Evolutionary conservation across 202 grass and related monocot species (phyloP).

Genomic region (Brachypodium distachyon): DNA sequence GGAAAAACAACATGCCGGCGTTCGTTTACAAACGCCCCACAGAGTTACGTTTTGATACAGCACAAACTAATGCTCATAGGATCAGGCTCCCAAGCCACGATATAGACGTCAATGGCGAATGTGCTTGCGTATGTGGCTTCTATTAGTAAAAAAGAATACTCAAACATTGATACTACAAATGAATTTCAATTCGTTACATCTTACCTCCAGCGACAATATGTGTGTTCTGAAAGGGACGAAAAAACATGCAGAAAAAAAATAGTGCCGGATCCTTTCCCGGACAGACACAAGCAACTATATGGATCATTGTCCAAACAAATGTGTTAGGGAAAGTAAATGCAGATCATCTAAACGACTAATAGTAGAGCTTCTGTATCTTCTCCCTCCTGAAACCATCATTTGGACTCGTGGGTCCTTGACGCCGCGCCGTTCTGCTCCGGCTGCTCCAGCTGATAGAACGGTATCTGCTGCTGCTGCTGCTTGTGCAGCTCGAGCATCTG

Average conservation of each 20-base stretch:
- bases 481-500: conserved; percentile 53
- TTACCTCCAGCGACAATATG: conserved; percentile 25
- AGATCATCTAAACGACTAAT: conserved; percentile 21
- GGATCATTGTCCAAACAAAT: conserved; percentile 19
- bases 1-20: too few species aligned
- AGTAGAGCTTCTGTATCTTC: conserved; percentile 4
- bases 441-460: conserved; percentile 62
- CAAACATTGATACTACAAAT: conserved; percentile 19
- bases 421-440: conserved; percentile 43
- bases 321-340: conserved; percentile 45
- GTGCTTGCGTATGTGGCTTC: too few species aligned
- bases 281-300: conserved; percentile 22
- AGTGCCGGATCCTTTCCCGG: conserved; percentile 11
- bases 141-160: too few species aligned
- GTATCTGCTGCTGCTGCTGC: conserved; percentile 58
- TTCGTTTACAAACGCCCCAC: too few species aligned
- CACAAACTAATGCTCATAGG: too few species aligned
- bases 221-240: conserved; percentile 28
- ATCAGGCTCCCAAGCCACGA: too few species aligned
- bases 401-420: conserved; percentile 28
- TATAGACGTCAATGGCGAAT: too few species aligned
- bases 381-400: conserved; percentile 12
- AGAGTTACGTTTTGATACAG: too few species aligned
- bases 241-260: conserved; percentile 32
- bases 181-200: conserved; percentile 30